Base-by-base conservation (phyloP, 176 grass and related monocot species). In the Otatea glauca region DNA sequence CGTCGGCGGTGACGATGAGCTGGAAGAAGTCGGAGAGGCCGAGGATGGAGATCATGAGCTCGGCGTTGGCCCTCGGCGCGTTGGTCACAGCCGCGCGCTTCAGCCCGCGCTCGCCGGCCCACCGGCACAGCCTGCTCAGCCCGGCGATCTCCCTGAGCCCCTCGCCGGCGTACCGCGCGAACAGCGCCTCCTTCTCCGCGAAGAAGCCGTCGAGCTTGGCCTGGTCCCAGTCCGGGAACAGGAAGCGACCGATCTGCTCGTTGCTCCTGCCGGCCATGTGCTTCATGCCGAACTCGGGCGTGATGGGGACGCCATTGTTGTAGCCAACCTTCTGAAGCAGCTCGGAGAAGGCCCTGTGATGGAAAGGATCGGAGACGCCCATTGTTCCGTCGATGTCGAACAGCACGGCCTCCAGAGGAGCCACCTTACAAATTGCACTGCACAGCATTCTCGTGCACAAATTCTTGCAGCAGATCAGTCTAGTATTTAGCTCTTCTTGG, bases 351-450 rank as follows among this genome's bases (percentile, higher is more conserved):
- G 95, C 87, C 0, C 70, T 15, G 89, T 98, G 82, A 68, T 93
- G 95, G 80, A 93, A 91, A 1, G 95, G 95, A 84, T 98, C 95
- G 1, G 92, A 91, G 23, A 88, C 74, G 61, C 82, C 72, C 75
- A 97, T 79, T 0, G 95, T 97, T 64, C 92, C 93, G 43, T 98
- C 91, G 81, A 98, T 87, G 79, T 98, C 96, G 71, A 98, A 93
- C 63, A 98, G 74, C 14, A 98, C 50, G 23, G 96, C 96, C 54
- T 88, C 93, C 24, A 98, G 70, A 5, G 87, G 87, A 60, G 91
- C 67, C 45, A 93, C 60, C 25, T 73, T 74, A 44, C 62, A 64
- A 9, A 97, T 59, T 65, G 78, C 86, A 24, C 90, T 85, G 88
- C 77, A 79, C 42, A 1, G 5, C 45, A 68, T 5, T 29, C 65